Base-by-base conservation (phyloP, 495 filamentous ascomycete genomes). In the Neurospora discreta region DNA sequence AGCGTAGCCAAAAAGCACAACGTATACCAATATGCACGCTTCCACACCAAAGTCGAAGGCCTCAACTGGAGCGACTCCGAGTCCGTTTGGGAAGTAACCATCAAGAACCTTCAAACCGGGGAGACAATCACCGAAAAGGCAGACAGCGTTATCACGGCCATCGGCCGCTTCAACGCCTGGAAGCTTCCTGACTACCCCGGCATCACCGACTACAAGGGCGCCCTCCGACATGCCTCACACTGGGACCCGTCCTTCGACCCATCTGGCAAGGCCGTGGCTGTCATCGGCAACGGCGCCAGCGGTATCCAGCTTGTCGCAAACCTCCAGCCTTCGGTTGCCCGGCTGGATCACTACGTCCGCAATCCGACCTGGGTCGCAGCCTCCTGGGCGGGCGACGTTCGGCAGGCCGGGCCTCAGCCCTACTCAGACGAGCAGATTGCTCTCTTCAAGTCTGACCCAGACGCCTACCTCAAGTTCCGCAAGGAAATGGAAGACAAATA, bases 301-400 rank as follows among this genome's bases (percentile, higher is more conserved):
- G 82, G 77, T 75, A 89, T 84, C 40, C 89, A 92, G 73, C 84
- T 91, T 26, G 84, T 90, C 7, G 83, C 87, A 13, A 84, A 84
- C 23, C 77, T 90, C 30, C 83, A 89, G 70, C 86, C 86, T 15
- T 73, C 81, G 9, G 86, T 88, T 16, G 75, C 80, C 13, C 81
- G 84, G 23, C 79, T 87, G 83, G 88, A 89, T 73, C 86, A 90
- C 78, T 92, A 91, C 69, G 88, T 87, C 7, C 85, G 91, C 23
- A 89, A 87, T 73, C 85, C 81, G 39, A 91, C 90, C 1, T 92
- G 90, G 90, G 88, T 93, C n/a, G 85, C 89, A 0, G 84, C 86
- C 8, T 79, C 78, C 1, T 84, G 81, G 75, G 80, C 81, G 0
- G 82, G 80, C 46, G 80, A 84, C 60, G 81, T 81, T 67, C 79